Base-by-base conservation (phyloP, 2,329 filamentous ascomycete genomes). In the Colletotrichum tofieldiae region DNA sequence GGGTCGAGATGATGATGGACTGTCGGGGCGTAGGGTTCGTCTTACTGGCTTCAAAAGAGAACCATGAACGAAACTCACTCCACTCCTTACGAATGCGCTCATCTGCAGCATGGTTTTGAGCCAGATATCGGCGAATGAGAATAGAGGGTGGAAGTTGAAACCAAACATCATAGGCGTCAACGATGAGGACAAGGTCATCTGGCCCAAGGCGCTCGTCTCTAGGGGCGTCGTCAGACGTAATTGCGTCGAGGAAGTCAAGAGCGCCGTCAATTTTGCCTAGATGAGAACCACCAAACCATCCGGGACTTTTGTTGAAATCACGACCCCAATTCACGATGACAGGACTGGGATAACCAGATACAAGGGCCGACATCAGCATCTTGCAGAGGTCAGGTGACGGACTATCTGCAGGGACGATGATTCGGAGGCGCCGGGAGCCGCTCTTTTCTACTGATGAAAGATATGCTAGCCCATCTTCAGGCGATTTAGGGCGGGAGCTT, bases 101-200 rank as follows among this genome's bases (percentile, higher is more conserved):
- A 65, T 82, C 76, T 23, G 81, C 81, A 47, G 81, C 79, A 6
- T 71, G 68, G 67, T 82, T 82, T 39, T 82, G 75, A 8, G 77
- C 76, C 61, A 82, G 78, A 65, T 79, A 84, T 6, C 82, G 78
- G 45, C 79, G 69, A 8, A 84, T 78, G 1, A 84, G 77, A 1
- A 82, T 77, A 9, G 79, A 78, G 0, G 82, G 80, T 0, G 81
- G 82, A 3, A 84, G 77, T 62, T 84, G 82, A 59, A 84, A 83
- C 82, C 81, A 83, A 49, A 81, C 73, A 52, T 83, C 81, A 72
- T 84, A 80, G 0, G 81, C 79, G 45, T 84, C 82, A 3, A 83
- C 78, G 32, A 84, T 72, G 0, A 84, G 72, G 1, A 80, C 80
- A 1, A 84, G 72, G 65, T 82, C 80, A 23, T 83, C 77, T 16